Conservation (phyloP, 2,329 filamentous ascomycete species). For the Cytospora piceae region DNA sequence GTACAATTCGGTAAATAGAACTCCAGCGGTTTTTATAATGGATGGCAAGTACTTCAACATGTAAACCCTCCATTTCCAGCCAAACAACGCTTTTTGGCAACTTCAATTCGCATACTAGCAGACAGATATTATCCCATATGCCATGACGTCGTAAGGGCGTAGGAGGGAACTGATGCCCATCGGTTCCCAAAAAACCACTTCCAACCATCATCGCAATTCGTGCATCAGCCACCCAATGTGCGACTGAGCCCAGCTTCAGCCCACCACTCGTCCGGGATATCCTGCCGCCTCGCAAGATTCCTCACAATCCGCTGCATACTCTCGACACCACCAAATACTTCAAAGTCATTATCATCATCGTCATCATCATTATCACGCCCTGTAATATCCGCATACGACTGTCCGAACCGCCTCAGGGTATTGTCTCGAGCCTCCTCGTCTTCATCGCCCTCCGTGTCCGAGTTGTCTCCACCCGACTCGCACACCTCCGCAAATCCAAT, state of each 20-base stretch:
- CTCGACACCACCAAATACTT: conserved; percentile 57
- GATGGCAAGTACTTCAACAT: neutral
- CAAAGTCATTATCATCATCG: conserved; percentile 38
- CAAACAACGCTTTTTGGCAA: neutral
- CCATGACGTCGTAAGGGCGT: neutral
- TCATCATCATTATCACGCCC: conserved; percentile 30
- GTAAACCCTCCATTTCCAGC: neutral
- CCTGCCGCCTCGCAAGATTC: conserved; percentile 69
- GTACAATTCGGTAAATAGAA: neutral
- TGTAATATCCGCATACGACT: conserved; percentile 52
- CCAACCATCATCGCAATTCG: neutral
- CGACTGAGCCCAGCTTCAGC: conserved; percentile 68
- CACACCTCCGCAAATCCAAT: conserved; percentile 46
- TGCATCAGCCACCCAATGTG: conserved; percentile 48
- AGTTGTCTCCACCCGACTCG: conserved; percentile 59
- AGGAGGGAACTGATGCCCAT: neutral
- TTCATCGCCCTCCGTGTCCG: conserved; percentile 58
- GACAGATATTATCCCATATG: neutral
- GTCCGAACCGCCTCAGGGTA: conserved; percentile 33
- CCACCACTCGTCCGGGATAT: conserved; percentile 86
- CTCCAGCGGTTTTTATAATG: neutral
- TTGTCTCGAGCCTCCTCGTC: conserved; percentile 39
- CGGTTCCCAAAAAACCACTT: neutral
- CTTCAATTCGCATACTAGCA: neutral
- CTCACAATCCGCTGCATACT: conserved; percentile 66